Conservation (phyloP, 108 stramenopile genomes). For the Bacterosira constricta region DNA sequence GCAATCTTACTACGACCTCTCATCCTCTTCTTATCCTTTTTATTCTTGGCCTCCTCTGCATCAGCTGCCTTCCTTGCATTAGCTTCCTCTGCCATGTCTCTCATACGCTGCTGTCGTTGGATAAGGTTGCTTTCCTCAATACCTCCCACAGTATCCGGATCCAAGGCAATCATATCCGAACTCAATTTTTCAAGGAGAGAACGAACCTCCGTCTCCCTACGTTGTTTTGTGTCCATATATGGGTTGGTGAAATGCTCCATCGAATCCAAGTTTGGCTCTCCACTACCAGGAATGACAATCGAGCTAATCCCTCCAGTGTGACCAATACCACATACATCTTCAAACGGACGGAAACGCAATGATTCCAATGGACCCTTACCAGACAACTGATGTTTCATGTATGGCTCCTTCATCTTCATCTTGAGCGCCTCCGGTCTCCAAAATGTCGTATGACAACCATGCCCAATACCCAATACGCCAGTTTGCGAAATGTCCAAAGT, state of each 20-base stretch:
- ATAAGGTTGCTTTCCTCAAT: conserved; percentile 81
- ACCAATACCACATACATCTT: conserved; percentile 97
- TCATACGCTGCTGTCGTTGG: conserved; percentile 57
- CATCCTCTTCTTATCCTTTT: conserved; percentile 92
- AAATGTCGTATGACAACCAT: conserved; percentile 86
- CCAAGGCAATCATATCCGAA: conserved; percentile 95
- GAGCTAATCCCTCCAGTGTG: conserved; percentile 88
- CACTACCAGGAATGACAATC: conserved; percentile 96
- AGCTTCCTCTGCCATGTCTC: conserved; percentile 70
- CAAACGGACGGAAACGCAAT: conserved; percentile 93
- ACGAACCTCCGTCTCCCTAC: conserved; percentile 95
- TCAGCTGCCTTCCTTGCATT: conserved; percentile 52
- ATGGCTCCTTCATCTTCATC: conserved; percentile 79
- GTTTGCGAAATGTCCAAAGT: conserved; percentile 91
- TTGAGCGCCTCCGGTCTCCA: conserved; percentile 86
- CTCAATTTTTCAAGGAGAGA: conserved; percentile 93
- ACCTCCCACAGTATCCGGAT: conserved; percentile 88
- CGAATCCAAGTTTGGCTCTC: conserved; percentile 95
- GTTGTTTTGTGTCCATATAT: conserved; percentile 87
- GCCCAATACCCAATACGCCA: conserved; percentile 89
- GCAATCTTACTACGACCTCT: conserved; percentile 96
- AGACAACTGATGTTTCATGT: conserved; percentile 87
- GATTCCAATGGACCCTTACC: conserved; percentile 69
- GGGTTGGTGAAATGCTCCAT: conserved; percentile 93
- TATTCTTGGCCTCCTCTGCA: conserved; percentile 44